Base-by-base conservation (phyloP, 495 filamentous ascomycete species). In the Talaromyces wortmannii region DNA sequence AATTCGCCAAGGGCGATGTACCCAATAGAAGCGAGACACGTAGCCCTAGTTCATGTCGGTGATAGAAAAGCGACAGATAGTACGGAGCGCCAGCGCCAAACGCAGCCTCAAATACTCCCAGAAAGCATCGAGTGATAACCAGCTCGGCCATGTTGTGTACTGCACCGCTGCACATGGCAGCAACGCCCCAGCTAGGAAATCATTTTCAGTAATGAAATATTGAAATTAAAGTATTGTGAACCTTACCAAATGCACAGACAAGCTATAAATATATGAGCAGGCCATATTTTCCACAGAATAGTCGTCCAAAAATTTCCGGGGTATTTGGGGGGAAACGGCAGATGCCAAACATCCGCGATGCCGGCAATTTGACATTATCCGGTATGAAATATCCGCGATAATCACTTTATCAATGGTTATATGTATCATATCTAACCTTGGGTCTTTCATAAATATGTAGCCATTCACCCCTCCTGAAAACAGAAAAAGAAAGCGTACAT, bases 21-120 rank as follows among this genome's bases (percentile, higher is more conserved):
- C 82, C 81, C 4, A 91, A 64, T 59, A 89, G 86, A 30, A 91
- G 63, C 15, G 86, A 87, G 48, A 79, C 76, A 0, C 89, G 74
- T 17, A 90, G 65, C 0, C 87, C 89, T 0, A 91, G 61, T 61
- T 90, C 88, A 23, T 83, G 72, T 13, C 89, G 70, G 32, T 83
- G 77, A 60, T 91, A 92, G 73, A 91, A 92, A 61, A 89, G 84
- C 0, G 80, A 85, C 0, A 92, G 75, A 1, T 88, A 74, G 55
- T 82, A 89, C 1, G 87, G 85, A 3, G 88, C 72, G 8, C 72
- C 72, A 17, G 82, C 82, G 6, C 77, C 83, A 58, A 79, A 90
- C 0, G 75, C 82, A 18, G 70, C 57, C 62, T 90, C 86, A 30
- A 79, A 76, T 16, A 78, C 65, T 11, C 81, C 86, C 0, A 89